Evolutionary conservation across 2,329 filamentous ascomycete species (phyloP).

Genomic region (Aureobasidium sp.): DNA sequence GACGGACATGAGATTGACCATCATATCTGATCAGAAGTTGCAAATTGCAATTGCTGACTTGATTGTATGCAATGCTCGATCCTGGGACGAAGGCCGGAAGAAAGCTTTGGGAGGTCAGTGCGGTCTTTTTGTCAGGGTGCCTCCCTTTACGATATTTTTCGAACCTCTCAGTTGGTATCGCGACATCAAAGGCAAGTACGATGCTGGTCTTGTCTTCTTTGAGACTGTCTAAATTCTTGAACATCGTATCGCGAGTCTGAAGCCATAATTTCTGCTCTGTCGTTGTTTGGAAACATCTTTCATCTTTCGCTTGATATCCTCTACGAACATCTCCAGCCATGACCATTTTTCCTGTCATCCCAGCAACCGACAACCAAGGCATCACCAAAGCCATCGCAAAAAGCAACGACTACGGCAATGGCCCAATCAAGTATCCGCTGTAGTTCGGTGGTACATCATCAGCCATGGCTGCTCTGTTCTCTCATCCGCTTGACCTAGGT

Average conservation of each 20-base stretch:
- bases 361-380: neutral
- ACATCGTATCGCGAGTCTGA: no score
- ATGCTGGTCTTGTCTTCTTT: neutral
- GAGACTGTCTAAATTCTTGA: neutral
- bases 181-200: neutral
- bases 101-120: neutral
- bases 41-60: neutral
- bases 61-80: neutral
- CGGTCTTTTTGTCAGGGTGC: neutral
- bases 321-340: neutral
- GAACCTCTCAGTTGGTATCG: neutral
- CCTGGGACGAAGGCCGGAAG: neutral
- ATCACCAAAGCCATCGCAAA: conserved; percentile 25
- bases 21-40: neutral
- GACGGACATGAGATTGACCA: neutral
- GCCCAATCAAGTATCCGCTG: conserved; percentile 38
- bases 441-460: conserved; percentile 97
- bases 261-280: no score
- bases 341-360: conserved; percentile 1
- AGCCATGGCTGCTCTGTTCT: conserved; percentile 83
- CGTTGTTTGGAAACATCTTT: neutral
- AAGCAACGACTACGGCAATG: conserved; percentile 34
- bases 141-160: neutral
- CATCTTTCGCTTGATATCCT: neutral
- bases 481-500: conserved; percentile 89